A percentile compares a stretch with the other conserved stretches of the same genome.
These are phyloP conservation scores for Xylaria sp. DNA, from an alignment of 2,329 filamentous ascomycete species.

Conservation along the genomic window DNA sequence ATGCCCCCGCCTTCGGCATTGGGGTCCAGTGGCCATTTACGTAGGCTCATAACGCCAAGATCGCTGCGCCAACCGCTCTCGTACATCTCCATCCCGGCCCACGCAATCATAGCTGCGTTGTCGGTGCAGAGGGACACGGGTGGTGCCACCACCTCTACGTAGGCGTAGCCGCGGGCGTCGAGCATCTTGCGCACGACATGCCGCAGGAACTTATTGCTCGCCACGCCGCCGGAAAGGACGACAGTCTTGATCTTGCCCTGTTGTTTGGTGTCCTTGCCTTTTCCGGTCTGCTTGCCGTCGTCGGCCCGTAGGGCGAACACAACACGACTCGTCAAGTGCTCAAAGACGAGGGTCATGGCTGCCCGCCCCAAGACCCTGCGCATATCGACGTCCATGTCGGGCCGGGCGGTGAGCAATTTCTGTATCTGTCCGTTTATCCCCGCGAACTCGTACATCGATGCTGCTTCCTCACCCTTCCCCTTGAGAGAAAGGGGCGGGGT, in stretches of 20 bases:
- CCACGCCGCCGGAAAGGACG: conserved; percentile 91
- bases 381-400: conserved; percentile 64
- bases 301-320: conserved; percentile 68
- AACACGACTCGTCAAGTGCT: conserved; percentile 83
- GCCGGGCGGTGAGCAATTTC: conserved; percentile 56
- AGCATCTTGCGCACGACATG: conserved; percentile 70
- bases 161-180: conserved; percentile 71
- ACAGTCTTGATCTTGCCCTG: conserved; percentile 54
- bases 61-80: conserved; percentile 76
- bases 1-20: conserved; percentile 72
- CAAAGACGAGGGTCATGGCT: conserved; percentile 83
- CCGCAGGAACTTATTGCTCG: conserved; percentile 82
- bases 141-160: conserved; percentile 76
- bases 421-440: conserved; percentile 75
- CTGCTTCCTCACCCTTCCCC: conserved; percentile 56
- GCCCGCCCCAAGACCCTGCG: conserved; percentile 76
- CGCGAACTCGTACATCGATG: conserved; percentile 78
- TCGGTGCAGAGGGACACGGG: conserved; percentile 85
- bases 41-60: conserved; percentile 67
- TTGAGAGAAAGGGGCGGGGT: conserved; percentile 69
- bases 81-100: conserved; percentile 94
- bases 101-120: conserved; percentile 97
- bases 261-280: conserved; percentile 17
- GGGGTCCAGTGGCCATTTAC: conserved; percentile 80
- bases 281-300: conserved; percentile 14